phyloP scores from a whole-genome alignment of 2,329 filamentous ascomycete species.

The Erysiphe pulchra region DNA sequence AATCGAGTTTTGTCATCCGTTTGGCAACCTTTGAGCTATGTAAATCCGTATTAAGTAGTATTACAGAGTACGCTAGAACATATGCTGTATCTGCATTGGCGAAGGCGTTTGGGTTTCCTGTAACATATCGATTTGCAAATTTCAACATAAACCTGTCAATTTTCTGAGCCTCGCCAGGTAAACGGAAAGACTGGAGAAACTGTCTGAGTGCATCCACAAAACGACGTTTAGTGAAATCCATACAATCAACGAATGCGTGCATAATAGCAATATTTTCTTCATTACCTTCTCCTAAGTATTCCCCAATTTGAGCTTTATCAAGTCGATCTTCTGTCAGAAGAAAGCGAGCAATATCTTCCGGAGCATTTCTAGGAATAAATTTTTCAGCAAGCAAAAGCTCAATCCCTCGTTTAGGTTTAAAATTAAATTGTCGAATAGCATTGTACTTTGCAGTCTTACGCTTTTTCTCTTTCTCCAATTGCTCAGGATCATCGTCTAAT shows the following conservation, averaged over 20 bases:
- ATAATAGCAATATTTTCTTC: conserved; percentile 86
- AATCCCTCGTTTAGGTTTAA: conserved; percentile 85
- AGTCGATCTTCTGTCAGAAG: conserved; percentile 57
- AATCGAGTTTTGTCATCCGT: conserved; percentile 89
- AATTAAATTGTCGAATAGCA: conserved; percentile 81
- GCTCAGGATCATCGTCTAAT: conserved; percentile 69
- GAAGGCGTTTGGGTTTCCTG: conserved; percentile 87
- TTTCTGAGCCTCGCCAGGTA: conserved; percentile 92
- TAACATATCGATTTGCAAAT: conserved; percentile 87
- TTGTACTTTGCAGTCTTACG: conserved; percentile 79
- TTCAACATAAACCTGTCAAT: conserved; percentile 99
- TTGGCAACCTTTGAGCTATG: conserved; percentile 66
- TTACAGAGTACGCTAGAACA: conserved; percentile 85
- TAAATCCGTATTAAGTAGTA: conserved; percentile 85
- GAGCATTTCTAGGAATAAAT: conserved; percentile 58
- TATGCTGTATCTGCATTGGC: conserved; percentile 97
- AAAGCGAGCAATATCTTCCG: conserved; percentile 66
- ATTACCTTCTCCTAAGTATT: conserved; percentile 85
- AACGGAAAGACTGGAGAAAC: conserved; percentile 80
- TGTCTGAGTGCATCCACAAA: conserved; percentile 82
- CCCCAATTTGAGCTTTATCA: conserved; percentile 79
- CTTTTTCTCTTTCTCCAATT: conserved; percentile 86
- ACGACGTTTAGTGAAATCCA: conserved; percentile 77
- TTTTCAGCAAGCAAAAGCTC: conserved; percentile 62
- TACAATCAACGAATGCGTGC: conserved; percentile 88